Evolutionary conservation across 192 early-diverging fungal species (phyloP), one percentile per base, ranked within the genome.

Genomic region (Entomortierella parvispora): DNA sequence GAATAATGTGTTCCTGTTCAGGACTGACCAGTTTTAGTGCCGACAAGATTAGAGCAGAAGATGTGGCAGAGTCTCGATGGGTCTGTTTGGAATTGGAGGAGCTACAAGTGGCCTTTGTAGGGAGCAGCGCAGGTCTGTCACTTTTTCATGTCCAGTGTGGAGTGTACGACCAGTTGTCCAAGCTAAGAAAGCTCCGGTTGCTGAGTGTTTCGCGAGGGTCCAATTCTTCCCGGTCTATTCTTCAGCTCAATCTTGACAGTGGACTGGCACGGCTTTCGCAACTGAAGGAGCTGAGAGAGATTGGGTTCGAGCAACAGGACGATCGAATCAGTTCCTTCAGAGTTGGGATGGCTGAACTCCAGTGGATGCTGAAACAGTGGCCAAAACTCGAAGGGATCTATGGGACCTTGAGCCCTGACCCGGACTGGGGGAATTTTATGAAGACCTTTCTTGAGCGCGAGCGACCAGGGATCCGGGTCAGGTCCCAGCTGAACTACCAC

Each of bases 361-460:
- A 64, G 48, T 77, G 67, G 61, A 77, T 77, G 74, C 23, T 77
- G 43, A 33, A 37, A 49, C 23, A 18, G n/a, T 77, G 74, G 74
- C 74, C 60, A 1, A 62, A 47, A 17, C 55, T 77, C 0, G 60
- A 68, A 22, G 12, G 17, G 10, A 31, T 77, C n/a, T 56, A 58
- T 51, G 74, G 74, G 22, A 6, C 43, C 4, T 12, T 68, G 52
- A 51, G 58, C 31, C 1, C 28, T 4, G 61, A 68, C 46, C 17
- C 3, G 42, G 48, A 68, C 32, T 53, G 74, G 2, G 47, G 22
- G 1, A 47, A n/a, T 26, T 64, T 77, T 40, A 31, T 77, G 32
- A 59, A 58, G 32, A 68, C 65, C 11, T 77, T 33, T 64, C 25
- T 77, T n/a, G 32, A 46, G 60, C 45, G 62, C 42, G 61, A 49